phyloP scores from a whole-genome alignment of 2,329 filamentous ascomycete genomes.

The Atkinsonella hypoxylon region DNA sequence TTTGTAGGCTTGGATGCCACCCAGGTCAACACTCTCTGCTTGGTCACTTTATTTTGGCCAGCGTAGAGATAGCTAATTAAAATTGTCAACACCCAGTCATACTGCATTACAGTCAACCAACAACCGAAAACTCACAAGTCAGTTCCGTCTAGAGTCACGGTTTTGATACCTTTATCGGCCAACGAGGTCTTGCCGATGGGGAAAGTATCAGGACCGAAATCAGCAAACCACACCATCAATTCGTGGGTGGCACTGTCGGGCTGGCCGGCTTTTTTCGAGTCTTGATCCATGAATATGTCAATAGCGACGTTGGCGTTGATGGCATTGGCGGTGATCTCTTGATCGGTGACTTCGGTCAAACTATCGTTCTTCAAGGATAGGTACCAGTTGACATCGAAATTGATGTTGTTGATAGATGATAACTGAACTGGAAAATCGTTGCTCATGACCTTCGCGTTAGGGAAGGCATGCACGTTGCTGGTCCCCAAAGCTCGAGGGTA shows the following conservation, averaged over 20 bases:
- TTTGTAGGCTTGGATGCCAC: constrained; percentile 22
- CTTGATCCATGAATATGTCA: constrained; percentile 44
- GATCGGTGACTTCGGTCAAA: constrained; percentile 21
- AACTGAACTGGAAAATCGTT: constrained; percentile 31
- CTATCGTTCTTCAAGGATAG: constrained; percentile 31
- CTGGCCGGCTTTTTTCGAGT: constrained; percentile 26
- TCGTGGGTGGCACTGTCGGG: constrained; percentile 34
- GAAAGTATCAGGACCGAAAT: constrained; percentile 32
- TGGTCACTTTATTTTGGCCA: constrained; percentile 23
- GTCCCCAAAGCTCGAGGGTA: constrained; percentile 25
- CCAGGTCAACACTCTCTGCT: constrained; percentile 40
- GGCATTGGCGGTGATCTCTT: constrained; percentile 19
- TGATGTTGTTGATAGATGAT: constrained; percentile 24
- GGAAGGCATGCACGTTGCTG: constrained; percentile 39
- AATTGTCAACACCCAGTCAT: not conserved
- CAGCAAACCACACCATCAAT: constrained; percentile 46
- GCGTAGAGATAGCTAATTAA: constrained; percentile 26
- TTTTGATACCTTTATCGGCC: constrained; percentile 15
- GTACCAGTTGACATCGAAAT: constrained; percentile 36
- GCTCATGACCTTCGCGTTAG: constrained; percentile 37
- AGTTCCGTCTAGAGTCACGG: constrained; percentile 28
- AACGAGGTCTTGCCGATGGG: constrained; percentile 28
- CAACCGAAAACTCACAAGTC: constrained; percentile 25
- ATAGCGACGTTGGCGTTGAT: constrained; percentile 45
- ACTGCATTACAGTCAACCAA: not conserved